A percentile compares a stretch with the other conserved stretches of the same genome.
Evolutionary conservation across 495 filamentous ascomycete species (phyloP).

Genomic region (Parathielavia appendiculata): DNA sequence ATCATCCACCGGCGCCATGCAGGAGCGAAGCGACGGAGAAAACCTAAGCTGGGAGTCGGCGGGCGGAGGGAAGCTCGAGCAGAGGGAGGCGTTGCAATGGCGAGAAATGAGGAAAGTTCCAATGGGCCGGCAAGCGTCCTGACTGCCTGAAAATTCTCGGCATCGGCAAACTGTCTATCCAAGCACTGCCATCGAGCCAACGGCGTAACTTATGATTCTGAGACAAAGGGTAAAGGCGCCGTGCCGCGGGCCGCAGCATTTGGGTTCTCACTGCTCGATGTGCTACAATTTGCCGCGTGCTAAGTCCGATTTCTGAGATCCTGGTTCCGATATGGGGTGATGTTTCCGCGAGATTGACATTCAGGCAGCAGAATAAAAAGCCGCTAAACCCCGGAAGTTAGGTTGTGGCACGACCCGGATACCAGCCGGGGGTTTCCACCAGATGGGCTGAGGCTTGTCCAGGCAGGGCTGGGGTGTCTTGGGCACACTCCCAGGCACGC

Average conservation of each 20-base stretch:
- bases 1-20: slow-evolving; percentile 4
- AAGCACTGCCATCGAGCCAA: slow-evolving; percentile 3
- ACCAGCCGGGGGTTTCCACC: neutral
- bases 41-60: neutral
- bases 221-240: neutral
- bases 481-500: neutral
- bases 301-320: slow-evolving; percentile 18
- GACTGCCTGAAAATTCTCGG: neutral
- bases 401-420: neutral
- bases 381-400: slow-evolving; percentile 6
- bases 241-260: slow-evolving; percentile 12
- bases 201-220: slow-evolving; percentile 5
- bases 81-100: neutral
- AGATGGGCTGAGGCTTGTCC: neutral
- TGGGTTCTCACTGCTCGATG: slow-evolving; percentile 15
- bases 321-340: slow-evolving; percentile 13
- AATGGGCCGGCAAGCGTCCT: neutral
- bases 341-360: slow-evolving; percentile 3
- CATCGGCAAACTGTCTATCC: neutral
- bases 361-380: slow-evolving; percentile 21
- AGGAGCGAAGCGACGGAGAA: neutral
- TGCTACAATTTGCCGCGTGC: slow-evolving; percentile 1
- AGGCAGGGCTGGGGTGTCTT: no score
- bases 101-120: neutral
- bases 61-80: neutral